Conservation (phyloP, 345 rosid genomes). For the Arabidopsis arenosa region DNA sequence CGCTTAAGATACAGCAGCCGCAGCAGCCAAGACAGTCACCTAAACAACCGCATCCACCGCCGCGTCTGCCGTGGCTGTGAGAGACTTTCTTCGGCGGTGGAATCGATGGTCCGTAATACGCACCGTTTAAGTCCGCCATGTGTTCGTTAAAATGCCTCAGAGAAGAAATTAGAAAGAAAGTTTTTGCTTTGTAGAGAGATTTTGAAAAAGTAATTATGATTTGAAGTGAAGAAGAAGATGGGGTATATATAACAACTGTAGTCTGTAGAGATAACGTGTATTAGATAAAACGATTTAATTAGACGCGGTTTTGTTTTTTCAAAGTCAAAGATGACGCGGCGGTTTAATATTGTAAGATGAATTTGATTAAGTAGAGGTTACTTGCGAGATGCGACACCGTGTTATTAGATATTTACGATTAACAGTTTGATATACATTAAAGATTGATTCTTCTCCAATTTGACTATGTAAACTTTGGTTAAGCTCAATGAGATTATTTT, state of each 20-base stretch:
- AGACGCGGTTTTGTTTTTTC: conserved; percentile 41
- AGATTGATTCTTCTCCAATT: background rate
- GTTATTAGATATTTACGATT: conserved; percentile 9
- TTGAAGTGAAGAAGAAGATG: background rate
- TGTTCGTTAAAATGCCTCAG: conserved; percentile 11
- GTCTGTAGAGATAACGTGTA: conserved; percentile 38
- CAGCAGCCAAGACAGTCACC: conserved; percentile 45
- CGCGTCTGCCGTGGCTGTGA: conserved; percentile 53
- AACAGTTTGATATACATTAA: background rate
- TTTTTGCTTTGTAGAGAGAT: background rate
- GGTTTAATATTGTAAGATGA: background rate
- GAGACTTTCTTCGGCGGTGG: conserved; percentile 57
- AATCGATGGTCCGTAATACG: conserved; percentile 72
- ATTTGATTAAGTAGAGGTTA: conserved; percentile 32
- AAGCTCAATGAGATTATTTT: background rate
- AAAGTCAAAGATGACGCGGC: conserved; percentile 39
- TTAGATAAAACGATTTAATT: conserved; percentile 27
- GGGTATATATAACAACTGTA: conserved; percentile 8
- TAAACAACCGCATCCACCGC: conserved; percentile 43
- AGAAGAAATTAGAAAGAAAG: background rate
- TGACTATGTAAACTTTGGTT: background rate
- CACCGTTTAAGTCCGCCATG: conserved; percentile 73
- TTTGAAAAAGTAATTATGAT: background rate
- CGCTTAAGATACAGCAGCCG: conserved; percentile 66
- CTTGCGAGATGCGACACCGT: background rate